phyloP scores from a whole-genome alignment of 306 rosid species.

The Glycine soja region DNA sequence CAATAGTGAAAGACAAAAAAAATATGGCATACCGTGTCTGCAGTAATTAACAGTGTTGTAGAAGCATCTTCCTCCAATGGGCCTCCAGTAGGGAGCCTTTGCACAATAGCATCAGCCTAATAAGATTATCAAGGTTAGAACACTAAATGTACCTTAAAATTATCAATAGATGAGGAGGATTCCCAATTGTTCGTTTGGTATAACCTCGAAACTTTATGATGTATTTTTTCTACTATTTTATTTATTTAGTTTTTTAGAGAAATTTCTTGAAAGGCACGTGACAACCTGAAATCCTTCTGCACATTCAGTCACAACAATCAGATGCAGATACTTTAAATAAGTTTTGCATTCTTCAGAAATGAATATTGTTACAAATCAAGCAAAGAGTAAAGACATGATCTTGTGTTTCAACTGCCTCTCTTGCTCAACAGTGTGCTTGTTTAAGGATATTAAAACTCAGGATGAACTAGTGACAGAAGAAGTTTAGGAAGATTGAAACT shows the following conservation, averaged over 20 bases:
- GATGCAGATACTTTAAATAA: constrained; percentile 1
- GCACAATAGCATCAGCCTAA: constrained; percentile 91
- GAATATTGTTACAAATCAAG: constrained; percentile 25
- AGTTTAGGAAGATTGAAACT: background rate
- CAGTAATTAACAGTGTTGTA: constrained; percentile 74
- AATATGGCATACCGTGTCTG: constrained; percentile 77
- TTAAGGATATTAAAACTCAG: constrained; percentile 4
- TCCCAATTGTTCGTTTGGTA: constrained; percentile 16
- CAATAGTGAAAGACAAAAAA: constrained; percentile 31
- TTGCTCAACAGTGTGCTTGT: background rate
- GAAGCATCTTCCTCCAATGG: constrained; percentile 59
- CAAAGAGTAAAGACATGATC: background rate
- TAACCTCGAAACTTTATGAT: constrained; percentile 19
- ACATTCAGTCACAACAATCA: constrained; percentile 31
- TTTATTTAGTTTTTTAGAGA: background rate
- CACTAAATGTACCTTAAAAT: constrained; percentile 24
- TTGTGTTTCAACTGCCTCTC: constrained; percentile 4
- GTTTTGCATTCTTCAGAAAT: constrained; percentile 17
- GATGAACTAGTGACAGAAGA: constrained; percentile 3
- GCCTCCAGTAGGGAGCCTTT: constrained; percentile 56
- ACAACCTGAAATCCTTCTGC: constrained; percentile 10
- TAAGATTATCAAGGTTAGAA: constrained; percentile 41
- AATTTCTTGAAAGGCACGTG: constrained; percentile 19
- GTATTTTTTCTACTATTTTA: constrained; percentile 23
- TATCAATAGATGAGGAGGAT: constrained; percentile 15